Base-by-base conservation (phyloP, 306 rosid genomes). In the Ormosia semicastrata region DNA sequence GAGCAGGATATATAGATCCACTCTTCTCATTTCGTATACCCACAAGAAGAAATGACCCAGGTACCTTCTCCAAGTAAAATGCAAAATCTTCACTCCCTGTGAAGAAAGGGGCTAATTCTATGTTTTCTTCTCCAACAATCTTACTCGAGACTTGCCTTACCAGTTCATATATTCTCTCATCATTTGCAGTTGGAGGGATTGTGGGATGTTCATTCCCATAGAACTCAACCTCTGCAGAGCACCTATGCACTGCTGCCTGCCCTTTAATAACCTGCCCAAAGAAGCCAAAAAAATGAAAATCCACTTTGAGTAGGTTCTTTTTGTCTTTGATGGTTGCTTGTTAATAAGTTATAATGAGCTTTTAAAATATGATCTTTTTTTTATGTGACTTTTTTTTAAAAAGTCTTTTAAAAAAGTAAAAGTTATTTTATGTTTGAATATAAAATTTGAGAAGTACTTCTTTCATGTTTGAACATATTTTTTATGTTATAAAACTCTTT, bases 21-120 rank as follows among this genome's bases (percentile, higher is more conserved):
- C 75, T 88, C 80, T 86, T 86, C 32, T 94, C 95, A 72, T 94
- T 92, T 74, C 75, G 17, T 1, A 68, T 80, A 32, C 98, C 97
- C 24, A 94, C 29, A 49, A 94, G 80, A 34, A 94, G 6, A 82
- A 91, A 89, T 34, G 94, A 17, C 5, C 98, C 97, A 3, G 97
- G 93, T 52, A 94, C 97, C 58, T 89, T 86, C 1, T 91, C 97
- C 78, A 86, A 69, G 88, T 80, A 94, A 87, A 91, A 92, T 40
- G 98, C 94, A 79, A 94, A 94, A 89, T 94, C 98, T 83, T 94
- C 98, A 83, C 98, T 94, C 17, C 92, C 98, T 74, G 91, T 92
- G 82, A 86, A 76, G 69, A 33, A 33, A 2, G 91, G 93, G 9
- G 97, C 87, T 60, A 92, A 17, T 69, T 47, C 9, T 39, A 78